Evolutionary conservation across 257 asterid genomes (phyloP).

Genomic region (Plantago major): DNA sequence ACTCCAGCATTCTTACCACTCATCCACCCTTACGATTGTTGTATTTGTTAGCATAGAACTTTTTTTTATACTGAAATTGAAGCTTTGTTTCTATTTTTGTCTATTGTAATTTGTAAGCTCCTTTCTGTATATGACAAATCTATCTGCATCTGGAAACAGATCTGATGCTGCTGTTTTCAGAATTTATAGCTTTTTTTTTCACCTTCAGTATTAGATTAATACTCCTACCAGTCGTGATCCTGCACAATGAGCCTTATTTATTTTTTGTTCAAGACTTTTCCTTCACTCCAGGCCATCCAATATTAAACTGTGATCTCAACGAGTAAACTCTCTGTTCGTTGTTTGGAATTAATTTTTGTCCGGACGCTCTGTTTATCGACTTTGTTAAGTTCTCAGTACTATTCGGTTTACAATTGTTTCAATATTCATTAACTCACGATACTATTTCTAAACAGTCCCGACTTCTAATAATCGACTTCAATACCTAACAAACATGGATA

Average conservation of each 20-base stretch:
- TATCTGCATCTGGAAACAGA: background rate
- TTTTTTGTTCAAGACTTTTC: background rate
- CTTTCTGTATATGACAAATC: background rate
- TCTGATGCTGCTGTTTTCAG: slow-evolving; percentile 11
- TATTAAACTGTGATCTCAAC: background rate
- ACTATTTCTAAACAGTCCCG: too few relatives aligned
- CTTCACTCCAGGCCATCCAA: background rate
- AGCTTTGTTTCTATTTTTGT: background rate
- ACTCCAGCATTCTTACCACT: background rate
- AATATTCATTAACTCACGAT: too few relatives aligned
- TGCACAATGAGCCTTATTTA: background rate
- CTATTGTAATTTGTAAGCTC: background rate
- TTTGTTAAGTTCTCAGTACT: too few relatives aligned
- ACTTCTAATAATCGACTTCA: too few relatives aligned
- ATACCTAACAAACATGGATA: too few relatives aligned
- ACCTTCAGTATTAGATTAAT: background rate
- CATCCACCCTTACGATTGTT: too few relatives aligned
- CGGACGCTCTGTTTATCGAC: too few relatives aligned
- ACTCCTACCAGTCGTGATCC: background rate
- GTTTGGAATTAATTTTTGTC: too few relatives aligned
- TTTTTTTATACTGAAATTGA: too few relatives aligned
- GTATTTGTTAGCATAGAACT: too few relatives aligned
- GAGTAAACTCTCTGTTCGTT: too few relatives aligned
- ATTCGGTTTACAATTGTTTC: too few relatives aligned
- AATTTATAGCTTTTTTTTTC: background rate